phyloP scores from a whole-genome alignment of 2,329 filamentous ascomycete genomes.

The Albifimbria verrucaria region DNA sequence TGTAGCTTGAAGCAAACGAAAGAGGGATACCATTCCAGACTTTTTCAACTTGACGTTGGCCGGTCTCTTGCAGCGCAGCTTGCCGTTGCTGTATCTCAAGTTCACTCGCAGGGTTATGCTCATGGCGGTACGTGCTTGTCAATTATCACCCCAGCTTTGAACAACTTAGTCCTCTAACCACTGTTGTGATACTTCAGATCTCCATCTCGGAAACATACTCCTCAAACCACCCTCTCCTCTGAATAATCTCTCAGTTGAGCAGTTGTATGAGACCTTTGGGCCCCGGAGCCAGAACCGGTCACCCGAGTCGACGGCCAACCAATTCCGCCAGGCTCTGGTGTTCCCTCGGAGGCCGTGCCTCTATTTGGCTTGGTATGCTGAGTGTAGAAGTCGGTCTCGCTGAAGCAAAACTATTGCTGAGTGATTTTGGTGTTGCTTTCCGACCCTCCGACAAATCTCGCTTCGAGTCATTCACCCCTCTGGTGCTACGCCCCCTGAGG shows the following conservation, averaged over 20 bases:
- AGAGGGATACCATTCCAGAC: conserved; percentile 9
- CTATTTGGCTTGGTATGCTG: conserved; percentile 31
- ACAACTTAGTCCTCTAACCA: not conserved
- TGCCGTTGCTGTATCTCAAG: conserved; percentile 23
- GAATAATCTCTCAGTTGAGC: conserved; percentile 15
- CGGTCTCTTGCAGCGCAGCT: conserved; percentile 24
- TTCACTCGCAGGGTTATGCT: conserved; percentile 24
- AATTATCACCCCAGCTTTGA: not conserved
- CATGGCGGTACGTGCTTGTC: conserved; percentile 23
- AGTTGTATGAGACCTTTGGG: conserved; percentile 22
- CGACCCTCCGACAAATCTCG: conserved; percentile 15
- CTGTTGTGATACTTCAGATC: conserved; percentile 11
- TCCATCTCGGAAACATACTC: conserved; percentile 33
- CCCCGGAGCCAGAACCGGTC: conserved; percentile 18
- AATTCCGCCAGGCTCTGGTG: conserved; percentile 13
- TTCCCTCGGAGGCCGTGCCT: conserved; percentile 24
- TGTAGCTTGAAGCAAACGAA: conserved; percentile 20
- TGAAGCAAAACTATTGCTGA: conserved; percentile 18
- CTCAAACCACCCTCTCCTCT: conserved; percentile 18
- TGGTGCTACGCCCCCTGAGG: conserved; percentile 28
- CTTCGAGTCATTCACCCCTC: conserved; percentile 25
- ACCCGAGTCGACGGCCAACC: conserved; percentile 13
- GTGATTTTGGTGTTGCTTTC: conserved; percentile 35
- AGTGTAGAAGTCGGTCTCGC: conserved; percentile 23
- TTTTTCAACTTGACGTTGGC: conserved; percentile 23